Evolutionary conservation across 2,329 filamentous ascomycete species (phyloP), one percentile per base, ranked within the genome.

Genomic region (Colletotrichum nymphaeae): DNA sequence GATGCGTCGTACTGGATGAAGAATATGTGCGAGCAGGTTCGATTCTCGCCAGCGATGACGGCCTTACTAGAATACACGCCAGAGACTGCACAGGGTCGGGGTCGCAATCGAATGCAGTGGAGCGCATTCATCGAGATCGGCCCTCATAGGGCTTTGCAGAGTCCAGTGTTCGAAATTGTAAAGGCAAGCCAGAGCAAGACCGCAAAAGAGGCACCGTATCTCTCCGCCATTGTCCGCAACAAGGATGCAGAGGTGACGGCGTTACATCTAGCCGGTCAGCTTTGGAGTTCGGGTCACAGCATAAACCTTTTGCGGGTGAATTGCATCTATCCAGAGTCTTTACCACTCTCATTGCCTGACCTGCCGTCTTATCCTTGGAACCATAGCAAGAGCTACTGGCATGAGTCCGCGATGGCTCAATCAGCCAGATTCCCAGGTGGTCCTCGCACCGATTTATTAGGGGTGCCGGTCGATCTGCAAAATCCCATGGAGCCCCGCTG

Each of bases 141-240:
- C 0, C 82, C 83, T 1, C 81, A 84, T 49, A 79, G 84, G 0
- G 83, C 85, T 0, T 79, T 88, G 1, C 81, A 83, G 52, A 82
- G 82, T 0, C 86, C 86, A 0, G 74, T 81, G 0, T 77, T 72
- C 2, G 80, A 86, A 35, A 83, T 87, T 19, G 77, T 87, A 22
- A 86, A 86, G 74, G 78, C 78, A 0, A 81, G 85, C 12, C 83
- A 84, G 35, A 80, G 68, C 19, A 52, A 66, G 3, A 24, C 69
- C 0, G 62, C 81, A 0, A 71, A 63, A 2, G 63, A 71, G 19
- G 63, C 63, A 3, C 78, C 79, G 0, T 85, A 85, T 72, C 71
- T 75, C 0, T 80, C 80, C 9, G 63, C 28, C 4, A 24, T 71
- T 7, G 5, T 28, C 80, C 2, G 77, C 83, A 0, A 64, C 69